Percentiles rank a stretch among this genome's conserved stretches.
phyloP scores from a whole-genome alignment of 441 rosid species.

The Erodium trifolium region DNA sequence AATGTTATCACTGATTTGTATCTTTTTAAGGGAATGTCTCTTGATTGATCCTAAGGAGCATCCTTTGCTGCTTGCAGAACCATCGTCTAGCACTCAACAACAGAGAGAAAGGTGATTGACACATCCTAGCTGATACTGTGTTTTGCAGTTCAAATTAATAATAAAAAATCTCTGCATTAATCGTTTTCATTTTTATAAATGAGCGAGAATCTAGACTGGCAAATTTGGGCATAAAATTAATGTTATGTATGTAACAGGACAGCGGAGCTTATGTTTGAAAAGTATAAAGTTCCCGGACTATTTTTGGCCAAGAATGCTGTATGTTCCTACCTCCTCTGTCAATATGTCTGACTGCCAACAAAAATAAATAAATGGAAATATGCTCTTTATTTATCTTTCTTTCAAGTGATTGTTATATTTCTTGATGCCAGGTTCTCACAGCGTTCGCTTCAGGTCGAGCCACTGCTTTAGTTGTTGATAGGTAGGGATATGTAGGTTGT shows the following conservation, averaged over 20 bases:
- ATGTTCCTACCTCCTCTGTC: slow-evolving; percentile 21
- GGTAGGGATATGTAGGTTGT: slow-evolving; percentile 35
- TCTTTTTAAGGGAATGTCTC: slow-evolving; percentile 62
- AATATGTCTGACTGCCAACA: background rate
- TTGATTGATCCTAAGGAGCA: slow-evolving; percentile 96
- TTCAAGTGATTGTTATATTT: slow-evolving; percentile 20
- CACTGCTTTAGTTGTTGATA: slow-evolving; percentile 89
- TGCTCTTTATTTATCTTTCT: slow-evolving; percentile 7
- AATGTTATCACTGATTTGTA: slow-evolving; percentile 3
- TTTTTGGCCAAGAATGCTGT: slow-evolving; percentile 98
- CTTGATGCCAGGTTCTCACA: slow-evolving; percentile 75
- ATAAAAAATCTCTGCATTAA: too few species aligned
- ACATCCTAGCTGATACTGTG: slow-evolving; percentile 11
- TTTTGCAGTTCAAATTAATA: too few species aligned
- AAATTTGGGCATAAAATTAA: slow-evolving; percentile 9
- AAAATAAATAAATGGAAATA: background rate
- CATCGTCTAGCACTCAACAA: slow-evolving; percentile 78
- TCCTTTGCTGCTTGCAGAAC: slow-evolving; percentile 98
- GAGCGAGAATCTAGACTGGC: background rate
- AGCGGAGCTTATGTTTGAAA: slow-evolving; percentile 94
- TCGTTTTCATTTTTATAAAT: too few species aligned
- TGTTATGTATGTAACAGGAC: slow-evolving; percentile 56
- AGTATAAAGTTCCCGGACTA: slow-evolving; percentile 87
- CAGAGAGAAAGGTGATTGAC: slow-evolving; percentile 79
- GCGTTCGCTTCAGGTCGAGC: slow-evolving; percentile 99